A percentile compares a stretch with the other conserved stretches of the same genome.
phyloP scores from a whole-genome alignment of 2,329 filamentous ascomycete genomes.

The Teratosphaeriaceae sp. region DNA sequence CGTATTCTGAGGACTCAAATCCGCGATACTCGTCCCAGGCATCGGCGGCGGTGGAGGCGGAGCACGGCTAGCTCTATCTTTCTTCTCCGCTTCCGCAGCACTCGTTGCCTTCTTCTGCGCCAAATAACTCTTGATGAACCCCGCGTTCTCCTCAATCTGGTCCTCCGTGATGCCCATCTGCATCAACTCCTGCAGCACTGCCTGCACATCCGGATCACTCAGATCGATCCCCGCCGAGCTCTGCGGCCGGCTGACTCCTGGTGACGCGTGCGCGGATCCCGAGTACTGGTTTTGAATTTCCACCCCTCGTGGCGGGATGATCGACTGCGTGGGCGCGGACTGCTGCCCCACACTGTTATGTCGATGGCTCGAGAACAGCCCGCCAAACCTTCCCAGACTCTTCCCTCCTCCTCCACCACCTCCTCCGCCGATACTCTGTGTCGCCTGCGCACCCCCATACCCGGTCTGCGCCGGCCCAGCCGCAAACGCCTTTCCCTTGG shows the following conservation, averaged over 20 bases:
- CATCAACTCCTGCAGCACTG: constrained; percentile 54
- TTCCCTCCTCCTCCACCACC: constrained; percentile 14
- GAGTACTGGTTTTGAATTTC: constrained; percentile 21
- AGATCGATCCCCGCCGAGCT: constrained; percentile 46
- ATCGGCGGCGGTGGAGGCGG: constrained; percentile 62
- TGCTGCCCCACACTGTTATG: constrained; percentile 14
- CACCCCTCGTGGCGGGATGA: constrained; percentile 42
- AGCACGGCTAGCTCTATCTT: constrained; percentile 46
- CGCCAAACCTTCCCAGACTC: constrained; percentile 16
- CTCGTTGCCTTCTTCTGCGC: constrained; percentile 53
- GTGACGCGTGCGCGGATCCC: constrained; percentile 30
- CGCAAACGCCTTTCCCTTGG: constrained; percentile 39
- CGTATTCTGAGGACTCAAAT: constrained; percentile 56
- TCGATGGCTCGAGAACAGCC: constrained; percentile 21
- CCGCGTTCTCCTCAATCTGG: constrained; percentile 59
- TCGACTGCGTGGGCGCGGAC: constrained; percentile 38
- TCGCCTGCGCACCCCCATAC: constrained; percentile 12
- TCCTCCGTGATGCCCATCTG: constrained; percentile 63
- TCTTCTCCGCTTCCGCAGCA: constrained; percentile 37
- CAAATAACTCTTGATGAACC: constrained; percentile 63
- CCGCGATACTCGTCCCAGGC: constrained; percentile 33
- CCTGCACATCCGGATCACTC: constrained; percentile 56
- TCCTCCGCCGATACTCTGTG: constrained; percentile 12
- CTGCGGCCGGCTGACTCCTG: constrained; percentile 27
- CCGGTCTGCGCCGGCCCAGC: constrained; percentile 18